Evolutionary conservation across 2,329 filamentous ascomycete genomes (phyloP).

Genomic region (Alternaria ethzedia): DNA sequence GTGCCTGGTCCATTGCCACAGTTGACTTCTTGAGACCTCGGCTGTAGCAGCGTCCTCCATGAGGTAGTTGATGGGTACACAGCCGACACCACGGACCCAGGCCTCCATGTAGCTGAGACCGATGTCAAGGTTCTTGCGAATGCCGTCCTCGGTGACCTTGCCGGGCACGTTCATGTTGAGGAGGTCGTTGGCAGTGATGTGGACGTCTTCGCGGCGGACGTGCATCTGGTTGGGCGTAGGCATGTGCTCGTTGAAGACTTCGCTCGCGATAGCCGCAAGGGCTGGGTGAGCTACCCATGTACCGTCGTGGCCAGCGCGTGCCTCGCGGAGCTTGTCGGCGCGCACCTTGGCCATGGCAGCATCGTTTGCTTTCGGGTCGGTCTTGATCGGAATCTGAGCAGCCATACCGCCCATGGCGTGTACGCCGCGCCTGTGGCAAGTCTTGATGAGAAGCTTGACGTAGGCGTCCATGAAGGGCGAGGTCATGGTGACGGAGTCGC

Average conservation of each 20-base stretch:
- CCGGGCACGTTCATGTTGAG: slow-evolving; percentile 98
- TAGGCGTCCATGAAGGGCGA: slow-evolving; percentile 98
- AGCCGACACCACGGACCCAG: slow-evolving; percentile 93
- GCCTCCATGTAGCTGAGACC: slow-evolving; percentile 98
- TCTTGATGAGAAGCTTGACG: slow-evolving; percentile 96
- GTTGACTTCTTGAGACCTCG: slow-evolving; percentile 90
- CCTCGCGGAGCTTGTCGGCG: slow-evolving; percentile 95
- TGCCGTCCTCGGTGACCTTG: slow-evolving; percentile 88
- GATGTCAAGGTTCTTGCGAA: slow-evolving; percentile 97
- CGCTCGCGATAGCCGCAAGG: slow-evolving; percentile 83
- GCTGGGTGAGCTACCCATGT: slow-evolving; percentile 98
- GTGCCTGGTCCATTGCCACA: slow-evolving; percentile 93
- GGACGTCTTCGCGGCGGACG: slow-evolving; percentile 85
- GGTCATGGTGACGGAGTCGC: slow-evolving; percentile 92
- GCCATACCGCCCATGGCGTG: slow-evolving; percentile 99
- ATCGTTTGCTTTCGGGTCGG: slow-evolving; percentile 88
- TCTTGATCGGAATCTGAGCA: slow-evolving; percentile 98
- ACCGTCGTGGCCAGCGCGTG: slow-evolving; percentile 91
- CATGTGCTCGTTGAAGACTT: slow-evolving; percentile 98
- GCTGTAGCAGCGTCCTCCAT: slow-evolving; percentile 99
- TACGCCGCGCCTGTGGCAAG: slow-evolving; percentile 94
- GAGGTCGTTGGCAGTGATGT: slow-evolving; percentile 84
- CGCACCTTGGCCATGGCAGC: slow-evolving; percentile 92
- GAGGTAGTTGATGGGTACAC: slow-evolving; percentile 95
- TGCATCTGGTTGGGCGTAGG: slow-evolving; percentile 97